Evolutionary conservation across 2,329 filamentous ascomycete genomes (phyloP).

Genomic region (Periglandula ipomoeae): DNA sequence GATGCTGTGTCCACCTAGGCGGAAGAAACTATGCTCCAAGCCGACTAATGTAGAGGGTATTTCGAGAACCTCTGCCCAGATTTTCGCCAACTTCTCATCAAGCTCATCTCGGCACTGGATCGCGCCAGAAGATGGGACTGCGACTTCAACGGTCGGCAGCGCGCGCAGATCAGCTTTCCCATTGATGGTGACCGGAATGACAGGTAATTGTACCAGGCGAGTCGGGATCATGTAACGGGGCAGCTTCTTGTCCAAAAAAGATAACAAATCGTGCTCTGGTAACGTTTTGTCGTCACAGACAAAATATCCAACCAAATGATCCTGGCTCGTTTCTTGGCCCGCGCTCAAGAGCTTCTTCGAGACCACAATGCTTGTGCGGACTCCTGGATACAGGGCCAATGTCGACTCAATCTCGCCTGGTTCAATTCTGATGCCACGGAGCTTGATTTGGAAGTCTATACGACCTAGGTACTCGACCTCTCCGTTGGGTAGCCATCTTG

Average conservation of each 20-base stretch:
- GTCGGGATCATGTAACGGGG: conserved; percentile 1
- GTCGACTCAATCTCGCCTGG: conserved; percentile 4
- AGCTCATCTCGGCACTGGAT: background rate
- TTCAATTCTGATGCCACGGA: conserved; percentile 1
- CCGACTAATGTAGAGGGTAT: background rate
- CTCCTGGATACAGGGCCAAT: background rate
- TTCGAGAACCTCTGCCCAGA: background rate
- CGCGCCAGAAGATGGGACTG: background rate
- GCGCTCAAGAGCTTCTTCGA: background rate
- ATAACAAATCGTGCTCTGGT: background rate
- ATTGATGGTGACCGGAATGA: conserved; percentile 4
- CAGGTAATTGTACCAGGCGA: background rate
- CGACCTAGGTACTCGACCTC: conserved; percentile 4
- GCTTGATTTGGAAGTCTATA: conserved; percentile 5
- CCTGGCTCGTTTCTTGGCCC: background rate
- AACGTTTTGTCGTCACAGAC: background rate
- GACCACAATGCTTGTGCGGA: background rate
- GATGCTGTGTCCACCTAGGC: conserved; percentile 3
- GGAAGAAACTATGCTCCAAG: conserved; percentile 3
- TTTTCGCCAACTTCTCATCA: background rate
- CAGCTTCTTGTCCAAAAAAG: conserved; percentile 3
- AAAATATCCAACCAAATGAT: conserved; percentile 4
- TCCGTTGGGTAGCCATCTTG: conserved; percentile 2
- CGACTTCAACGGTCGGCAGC: background rate
- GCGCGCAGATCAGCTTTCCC: conserved; percentile 1